Base-by-base conservation (phyloP, 2,329 filamentous ascomycete species). In the Epichloe coenophiala region DNA sequence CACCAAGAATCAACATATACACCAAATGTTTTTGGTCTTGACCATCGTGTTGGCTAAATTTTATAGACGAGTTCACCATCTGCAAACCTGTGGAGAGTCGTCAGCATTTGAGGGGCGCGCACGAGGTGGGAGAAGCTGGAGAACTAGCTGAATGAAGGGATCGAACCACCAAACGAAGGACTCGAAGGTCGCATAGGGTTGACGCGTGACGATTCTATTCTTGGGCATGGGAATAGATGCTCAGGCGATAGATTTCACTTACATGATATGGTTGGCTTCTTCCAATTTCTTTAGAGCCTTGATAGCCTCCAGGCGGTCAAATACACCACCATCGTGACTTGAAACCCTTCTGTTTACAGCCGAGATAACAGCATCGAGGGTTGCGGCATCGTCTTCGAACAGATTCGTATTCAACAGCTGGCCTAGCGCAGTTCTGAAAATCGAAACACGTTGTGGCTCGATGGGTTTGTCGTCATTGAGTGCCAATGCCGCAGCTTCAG, bases 221-320 rank as follows among this genome's bases (percentile, higher is more conserved):
- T 21, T 27, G 27, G 45, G n/a, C 13, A 7, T 5, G 17, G 45
- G n/a, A 31, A 21, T 21, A 27, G 21, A 33, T 27, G 23, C 3
- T 37, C 7, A 37, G 31, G 35, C 15, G 19, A 39, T 35, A 8
- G 12, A 48, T 7, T 43, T 46, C 50, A 81, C 86, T 78, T 72
- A 91, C 90, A 98, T 98, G 63, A 98, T 83, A 71, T 91, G 83
- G 66, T 96, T 96, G 59, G 77, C 74, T 56, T 86, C 82, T 60
- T 88, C 84, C 80, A 98, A 83, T 63, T 77, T 81, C 66, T 80
- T 80, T 51, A 98, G 71, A 43, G 88, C 90, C 65, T 83, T 78
- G 52, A 84, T 71, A 0, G 86, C 88, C 68, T 98, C 93, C 0
- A 71, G 72, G 38, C 76, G 76, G 27, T 73, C 76, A 68, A 95